Evolutionary conservation across 306 rosid genomes (phyloP).

Genomic region (Begonia fuchsioides): DNA sequence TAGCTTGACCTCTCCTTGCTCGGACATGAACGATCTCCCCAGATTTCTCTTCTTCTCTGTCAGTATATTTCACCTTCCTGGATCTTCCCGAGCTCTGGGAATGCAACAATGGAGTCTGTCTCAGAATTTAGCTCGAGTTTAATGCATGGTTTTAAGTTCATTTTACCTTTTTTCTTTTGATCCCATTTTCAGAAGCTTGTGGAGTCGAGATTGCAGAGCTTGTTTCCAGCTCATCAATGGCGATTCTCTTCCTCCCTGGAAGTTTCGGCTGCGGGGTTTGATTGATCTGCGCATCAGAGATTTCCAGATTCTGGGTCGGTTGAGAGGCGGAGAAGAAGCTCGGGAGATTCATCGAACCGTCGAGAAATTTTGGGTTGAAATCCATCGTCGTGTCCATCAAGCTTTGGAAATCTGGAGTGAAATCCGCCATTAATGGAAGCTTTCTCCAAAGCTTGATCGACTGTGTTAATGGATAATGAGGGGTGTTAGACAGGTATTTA

Average conservation of each 20-base stretch:
- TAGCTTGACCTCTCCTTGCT: constrained; percentile 99
- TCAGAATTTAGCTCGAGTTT: too few species aligned
- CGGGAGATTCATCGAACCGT: constrained; percentile 37
- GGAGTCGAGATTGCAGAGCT: constrained; percentile 54
- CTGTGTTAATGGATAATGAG: constrained; percentile 29
- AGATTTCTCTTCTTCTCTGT: constrained; percentile 36
- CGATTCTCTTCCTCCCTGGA: constrained; percentile 33
- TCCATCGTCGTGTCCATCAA: constrained; percentile 36
- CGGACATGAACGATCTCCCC: constrained; percentile 91
- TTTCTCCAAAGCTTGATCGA: constrained; percentile 10
- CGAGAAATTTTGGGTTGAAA: constrained; percentile 33
- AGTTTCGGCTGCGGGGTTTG: constrained; percentile 12
- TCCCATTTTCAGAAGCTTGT: constrained; percentile 41
- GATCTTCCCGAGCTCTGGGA: constrained; percentile 49
- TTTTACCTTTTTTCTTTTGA: constrained; percentile 29
- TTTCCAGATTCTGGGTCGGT: constrained; percentile 18
- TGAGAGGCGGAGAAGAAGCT: constrained; percentile 39
- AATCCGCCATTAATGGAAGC: constrained; percentile 49
- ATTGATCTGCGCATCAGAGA: constrained; percentile 6
- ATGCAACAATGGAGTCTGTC: constrained; percentile 1
- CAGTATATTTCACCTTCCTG: constrained; percentile 40
- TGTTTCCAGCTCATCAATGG: constrained; percentile 29
- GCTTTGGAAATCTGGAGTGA: constrained; percentile 39
- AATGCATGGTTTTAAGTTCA: not conserved
- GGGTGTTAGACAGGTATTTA: constrained; percentile 23